These are phyloP conservation scores for Agrostemma githago DNA, from an alignment of 148 eudicot species.

Conservation along the genomic window DNA sequence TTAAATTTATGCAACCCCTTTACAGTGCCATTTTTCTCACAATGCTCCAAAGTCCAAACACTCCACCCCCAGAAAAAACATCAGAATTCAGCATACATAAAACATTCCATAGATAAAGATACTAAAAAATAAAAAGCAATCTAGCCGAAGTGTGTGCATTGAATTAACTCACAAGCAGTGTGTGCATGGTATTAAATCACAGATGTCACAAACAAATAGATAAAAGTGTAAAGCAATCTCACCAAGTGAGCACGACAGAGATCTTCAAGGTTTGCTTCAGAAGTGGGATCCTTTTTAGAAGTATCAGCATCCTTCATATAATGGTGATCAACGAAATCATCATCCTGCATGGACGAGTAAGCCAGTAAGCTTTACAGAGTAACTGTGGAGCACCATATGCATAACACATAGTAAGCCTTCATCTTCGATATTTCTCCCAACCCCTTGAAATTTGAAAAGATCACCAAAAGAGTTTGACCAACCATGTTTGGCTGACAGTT, in stretches of 20 bases:
- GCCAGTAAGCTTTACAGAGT: constrained; percentile 11
- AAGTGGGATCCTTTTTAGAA: constrained; percentile 38
- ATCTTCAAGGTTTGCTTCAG: constrained; percentile 80
- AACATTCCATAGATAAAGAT: not conserved
- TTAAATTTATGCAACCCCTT: not conserved
- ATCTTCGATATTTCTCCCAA: not conserved
- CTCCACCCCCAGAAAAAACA: not conserved
- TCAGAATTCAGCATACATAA: not conserved
- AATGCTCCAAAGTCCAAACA: not conserved
- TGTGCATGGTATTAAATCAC: not conserved
- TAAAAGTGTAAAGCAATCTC: constrained; percentile 14
- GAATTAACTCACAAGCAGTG: not conserved
- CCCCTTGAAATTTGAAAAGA: not conserved
- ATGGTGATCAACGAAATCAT: constrained; percentile 35
- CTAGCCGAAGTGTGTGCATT: not conserved
- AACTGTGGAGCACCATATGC: not conserved
- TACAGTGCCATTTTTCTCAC: not conserved
- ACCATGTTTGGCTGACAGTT: constrained; percentile 49
- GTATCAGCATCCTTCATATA: constrained; percentile 28
- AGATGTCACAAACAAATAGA: not conserved
- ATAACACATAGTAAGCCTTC: not conserved
- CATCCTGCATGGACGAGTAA: constrained; percentile 45
- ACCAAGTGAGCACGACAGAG: constrained; percentile 92
- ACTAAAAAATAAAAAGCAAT: not conserved
- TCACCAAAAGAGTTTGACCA: constrained; percentile 18